Evolutionary conservation across 2,329 filamentous ascomycete species (phyloP), one percentile per base, ranked within the genome.

Genomic region (Botrytis tulipae): DNA sequence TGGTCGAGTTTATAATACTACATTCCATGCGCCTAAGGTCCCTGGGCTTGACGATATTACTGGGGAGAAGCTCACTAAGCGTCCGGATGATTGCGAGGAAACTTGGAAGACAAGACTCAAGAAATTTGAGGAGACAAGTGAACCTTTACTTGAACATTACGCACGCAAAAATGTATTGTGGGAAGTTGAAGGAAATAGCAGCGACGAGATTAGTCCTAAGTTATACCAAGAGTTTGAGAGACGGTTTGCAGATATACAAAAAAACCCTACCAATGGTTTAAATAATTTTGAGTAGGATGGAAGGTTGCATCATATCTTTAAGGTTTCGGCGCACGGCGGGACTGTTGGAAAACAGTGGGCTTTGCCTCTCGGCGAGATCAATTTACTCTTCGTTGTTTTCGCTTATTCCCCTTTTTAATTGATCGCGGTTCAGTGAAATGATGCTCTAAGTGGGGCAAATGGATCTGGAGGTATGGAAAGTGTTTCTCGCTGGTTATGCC

Each of bases 161-260:
- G 92, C 93, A 68, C 88, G 89, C 76, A 92, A 92, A 81, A 94
- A 93, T 16, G 91, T 97, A 20, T 84, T 99, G 54, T 94, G 93
- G 89, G 93, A 93, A 75, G 94, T 98, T 6, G 87, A 93, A 78
- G 96, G 96, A 35, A 89, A 95, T 83, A 95, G 90, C 82, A 97
- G 94, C 80, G 93, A 99, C 80, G 96, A 98, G 84, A 99, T 99
- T 78, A 95, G 88, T 71, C 96, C 96, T n/a, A 91, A 94, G 84
- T 86, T 99, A 42, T 93, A 94, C 80, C 84, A 86, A 14, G 94
- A 97, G 83, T 93, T 99, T 82, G 91, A 93, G 83, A 89, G 85
- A 80, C 88, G 92, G 73, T 98, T 98, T 83, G 86, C 76, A 32
- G 57, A 63, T 51, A 59, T 60, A 61, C 69, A 42, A 69, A 57